These are phyloP conservation scores for Trypanosoma rangeli DNA, from an alignment of 208 protist species.

Conservation along the genomic window DNA sequence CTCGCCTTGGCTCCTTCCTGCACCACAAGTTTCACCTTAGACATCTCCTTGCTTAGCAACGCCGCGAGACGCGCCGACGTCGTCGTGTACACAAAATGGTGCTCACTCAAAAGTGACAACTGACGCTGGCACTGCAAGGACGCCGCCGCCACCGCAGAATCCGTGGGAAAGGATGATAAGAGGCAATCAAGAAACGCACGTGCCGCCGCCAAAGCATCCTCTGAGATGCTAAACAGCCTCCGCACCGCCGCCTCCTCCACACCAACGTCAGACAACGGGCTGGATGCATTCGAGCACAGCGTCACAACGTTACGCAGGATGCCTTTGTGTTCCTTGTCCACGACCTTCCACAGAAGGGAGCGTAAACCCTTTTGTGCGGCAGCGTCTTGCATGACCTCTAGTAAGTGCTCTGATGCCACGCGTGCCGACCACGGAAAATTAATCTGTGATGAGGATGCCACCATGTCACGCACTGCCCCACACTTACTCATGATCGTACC, in stretches of 20 bases:
- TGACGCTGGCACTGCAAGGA: not conserved
- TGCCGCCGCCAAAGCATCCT: not conserved
- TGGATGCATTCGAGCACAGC: not conserved
- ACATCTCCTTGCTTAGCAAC: not conserved
- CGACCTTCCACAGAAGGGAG: conserved; percentile 26
- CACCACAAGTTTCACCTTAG: not conserved
- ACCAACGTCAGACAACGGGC: not conserved
- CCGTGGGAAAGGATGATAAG: not conserved
- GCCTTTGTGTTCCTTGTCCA: conserved; percentile 24
- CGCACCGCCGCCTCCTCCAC: conserved; percentile 13
- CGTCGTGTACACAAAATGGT: conserved; percentile 22
- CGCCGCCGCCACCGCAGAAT: not conserved
- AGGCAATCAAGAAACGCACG: not conserved
- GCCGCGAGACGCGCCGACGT: conserved; percentile 8
- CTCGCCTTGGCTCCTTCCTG: not conserved
- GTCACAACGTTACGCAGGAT: conserved; percentile 3
- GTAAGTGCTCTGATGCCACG: conserved; percentile 15
- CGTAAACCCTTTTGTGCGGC: conserved; percentile 19
- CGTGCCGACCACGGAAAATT: conserved; percentile 23
- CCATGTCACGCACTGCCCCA: not conserved
- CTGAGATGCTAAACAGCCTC: conserved; percentile 17
- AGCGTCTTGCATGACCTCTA: conserved; percentile 8
- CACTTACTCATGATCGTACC: not conserved
- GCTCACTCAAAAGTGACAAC: conserved; percentile 2
- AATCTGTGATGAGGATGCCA: conserved; percentile 10